phyloP scores from a whole-genome alignment of 768 basidiomycete genomes.

The Lactifluus pinguis region DNA sequence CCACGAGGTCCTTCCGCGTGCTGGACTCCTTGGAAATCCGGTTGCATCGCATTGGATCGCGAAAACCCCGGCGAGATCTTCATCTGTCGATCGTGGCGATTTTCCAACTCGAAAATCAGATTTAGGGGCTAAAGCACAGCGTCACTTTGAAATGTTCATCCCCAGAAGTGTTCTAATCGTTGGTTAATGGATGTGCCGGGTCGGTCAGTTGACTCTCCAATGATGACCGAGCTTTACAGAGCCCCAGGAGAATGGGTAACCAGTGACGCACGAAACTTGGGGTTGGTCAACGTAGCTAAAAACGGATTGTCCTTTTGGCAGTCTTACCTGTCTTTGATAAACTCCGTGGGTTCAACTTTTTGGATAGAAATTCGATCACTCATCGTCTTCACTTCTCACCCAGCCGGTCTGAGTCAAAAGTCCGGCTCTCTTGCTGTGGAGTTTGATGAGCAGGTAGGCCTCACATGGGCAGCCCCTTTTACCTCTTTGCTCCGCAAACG shows the following conservation, averaged over 20 bases:
- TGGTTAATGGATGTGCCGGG: background rate
- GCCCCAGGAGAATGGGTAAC: too few relatives aligned
- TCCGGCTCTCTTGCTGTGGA: too few relatives aligned
- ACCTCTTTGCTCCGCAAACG: too few relatives aligned
- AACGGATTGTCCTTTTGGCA: background rate
- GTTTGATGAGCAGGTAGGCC: too few relatives aligned
- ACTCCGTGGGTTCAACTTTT: background rate
- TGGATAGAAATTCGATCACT: background rate
- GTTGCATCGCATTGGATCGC: background rate
- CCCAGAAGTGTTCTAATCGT: background rate
- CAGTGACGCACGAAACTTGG: too few relatives aligned
- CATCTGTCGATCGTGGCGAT: slow-evolving; percentile 1
- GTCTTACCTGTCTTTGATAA: background rate
- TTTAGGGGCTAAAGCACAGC: slow-evolving; percentile 2
- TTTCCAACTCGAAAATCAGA: background rate
- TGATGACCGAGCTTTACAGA: background rate
- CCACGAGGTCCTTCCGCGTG: background rate
- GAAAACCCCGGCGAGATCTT: slow-evolving; percentile 3
- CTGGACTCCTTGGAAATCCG: background rate
- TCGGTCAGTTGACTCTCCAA: slow-evolving; percentile 1
- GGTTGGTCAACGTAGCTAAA: background rate
- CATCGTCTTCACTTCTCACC: background rate
- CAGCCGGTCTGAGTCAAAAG: too few relatives aligned
- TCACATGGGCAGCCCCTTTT: background rate
- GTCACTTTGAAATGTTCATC: background rate